Conservation (phyloP, 1,284 basidiomycete genomes). For the Nidula niveotomentosa region DNA sequence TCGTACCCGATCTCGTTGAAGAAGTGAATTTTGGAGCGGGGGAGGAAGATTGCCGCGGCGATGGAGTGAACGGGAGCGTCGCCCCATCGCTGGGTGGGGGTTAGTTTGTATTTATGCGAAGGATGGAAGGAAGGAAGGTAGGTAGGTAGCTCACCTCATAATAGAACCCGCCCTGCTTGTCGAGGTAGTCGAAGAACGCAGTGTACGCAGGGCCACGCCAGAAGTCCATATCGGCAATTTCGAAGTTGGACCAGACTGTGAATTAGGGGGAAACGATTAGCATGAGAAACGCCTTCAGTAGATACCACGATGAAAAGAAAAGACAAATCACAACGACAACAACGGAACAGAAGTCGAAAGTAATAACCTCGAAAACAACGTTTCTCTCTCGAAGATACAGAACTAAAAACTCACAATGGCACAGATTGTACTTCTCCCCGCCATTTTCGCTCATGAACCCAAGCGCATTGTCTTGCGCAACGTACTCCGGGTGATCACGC, state of each 20-base stretch:
- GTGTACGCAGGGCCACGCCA: conserved; percentile 65
- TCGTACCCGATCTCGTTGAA: conserved; percentile 65
- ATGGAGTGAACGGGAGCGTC: conserved; percentile 84
- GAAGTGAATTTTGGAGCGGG: conserved; percentile 66
- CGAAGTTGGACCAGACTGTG: neutral
- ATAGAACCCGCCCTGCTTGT: conserved; percentile 74
- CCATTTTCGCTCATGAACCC: conserved; percentile 67
- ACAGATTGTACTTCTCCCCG: conserved; percentile 68
- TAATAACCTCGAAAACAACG: too few species aligned
- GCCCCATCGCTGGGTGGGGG: conserved; percentile 55
- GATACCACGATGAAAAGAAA: neutral
- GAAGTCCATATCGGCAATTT: conserved; percentile 65
- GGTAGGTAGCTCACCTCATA: conserved; percentile 53
- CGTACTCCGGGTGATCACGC: conserved; percentile 54
- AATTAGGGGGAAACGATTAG: neutral
- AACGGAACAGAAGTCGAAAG: neutral
- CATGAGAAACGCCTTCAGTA: neutral
- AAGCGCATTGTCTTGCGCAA: conserved; percentile 68
- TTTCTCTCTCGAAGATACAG: neutral
- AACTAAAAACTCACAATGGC: conserved; percentile 56
- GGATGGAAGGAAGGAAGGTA: neutral
- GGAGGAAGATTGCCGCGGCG: conserved; percentile 63
- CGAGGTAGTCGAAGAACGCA: conserved; percentile 74
- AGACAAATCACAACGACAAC: neutral
- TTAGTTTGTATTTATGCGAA: too few species aligned